These are phyloP conservation scores for Ampelomyces quisqualis DNA, from an alignment of 2,329 filamentous ascomycete genomes.

Conservation along the genomic window DNA sequence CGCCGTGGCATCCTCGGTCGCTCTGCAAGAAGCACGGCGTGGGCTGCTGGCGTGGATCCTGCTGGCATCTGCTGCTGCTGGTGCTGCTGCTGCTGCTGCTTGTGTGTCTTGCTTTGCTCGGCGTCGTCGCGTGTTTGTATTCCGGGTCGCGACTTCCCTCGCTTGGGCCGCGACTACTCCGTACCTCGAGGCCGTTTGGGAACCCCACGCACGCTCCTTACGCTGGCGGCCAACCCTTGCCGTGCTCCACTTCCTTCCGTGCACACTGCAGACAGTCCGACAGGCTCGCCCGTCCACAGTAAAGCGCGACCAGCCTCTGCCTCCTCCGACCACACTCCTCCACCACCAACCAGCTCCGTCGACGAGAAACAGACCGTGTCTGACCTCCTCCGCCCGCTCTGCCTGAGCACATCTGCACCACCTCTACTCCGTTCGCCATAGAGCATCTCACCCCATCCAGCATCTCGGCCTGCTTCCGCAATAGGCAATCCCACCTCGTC, in stretches of 20 bases:
- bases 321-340: constrained; percentile 9
- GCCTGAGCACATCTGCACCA: constrained; percentile 11
- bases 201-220: constrained; percentile 27
- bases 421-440: no score
- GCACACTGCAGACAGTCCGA: constrained; percentile 11
- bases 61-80: no score
- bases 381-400: constrained; percentile 18
- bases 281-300: no score
- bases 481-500: constrained; percentile 18
- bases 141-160: constrained; percentile 24
- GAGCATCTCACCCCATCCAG: no score
- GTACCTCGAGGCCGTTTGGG: constrained; percentile 33
- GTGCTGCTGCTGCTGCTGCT: constrained; percentile 4
- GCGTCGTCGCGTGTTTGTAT: constrained; percentile 6
- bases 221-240: constrained; percentile 36
- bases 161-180: constrained; percentile 25
- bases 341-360: constrained; percentile 11
- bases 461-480: constrained; percentile 20
- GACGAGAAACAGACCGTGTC: constrained; percentile 32
- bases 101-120: background rate
- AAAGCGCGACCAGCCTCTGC: constrained; percentile 15
- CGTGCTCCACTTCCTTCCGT: constrained; percentile 20
- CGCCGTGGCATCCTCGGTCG: constrained; percentile 14
- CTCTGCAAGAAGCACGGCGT: constrained; percentile 15
- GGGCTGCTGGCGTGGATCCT: no score